phyloP scores from a whole-genome alignment of 257 asterid genomes.

The Solanum chaucha region DNA sequence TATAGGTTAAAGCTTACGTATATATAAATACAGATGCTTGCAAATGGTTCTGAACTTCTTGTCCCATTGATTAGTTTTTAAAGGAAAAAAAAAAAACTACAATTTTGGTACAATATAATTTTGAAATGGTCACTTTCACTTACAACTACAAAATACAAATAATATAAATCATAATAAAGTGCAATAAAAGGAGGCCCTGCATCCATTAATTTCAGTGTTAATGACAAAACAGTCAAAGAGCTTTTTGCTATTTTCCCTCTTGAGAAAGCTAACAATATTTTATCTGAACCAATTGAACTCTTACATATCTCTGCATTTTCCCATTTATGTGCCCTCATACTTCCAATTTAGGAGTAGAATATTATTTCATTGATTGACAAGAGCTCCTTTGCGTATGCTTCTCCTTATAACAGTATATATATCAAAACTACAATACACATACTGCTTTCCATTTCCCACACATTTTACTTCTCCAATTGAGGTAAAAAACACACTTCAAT shows the following conservation, averaged over 20 bases:
- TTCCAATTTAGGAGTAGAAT: background rate
- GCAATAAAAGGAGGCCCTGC: background rate
- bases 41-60: background rate
- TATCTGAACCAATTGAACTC: background rate
- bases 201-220: background rate
- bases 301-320: background rate
- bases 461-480: background rate
- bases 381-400: background rate
- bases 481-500: constrained; percentile 12
- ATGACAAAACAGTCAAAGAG: background rate
- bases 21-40: background rate
- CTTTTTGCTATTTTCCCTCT: background rate
- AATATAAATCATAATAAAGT: background rate
- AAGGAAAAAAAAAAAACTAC: background rate
- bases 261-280: background rate
- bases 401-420: background rate
- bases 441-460: background rate
- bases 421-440: background rate
- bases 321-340: background rate
- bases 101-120: background rate
- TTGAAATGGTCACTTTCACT: background rate
- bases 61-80: background rate
- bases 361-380: background rate
- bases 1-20: background rate
- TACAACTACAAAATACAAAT: background rate